phyloP scores from a whole-genome alignment of 768 basidiomycete genomes.

The Suillus subluteus region DNA sequence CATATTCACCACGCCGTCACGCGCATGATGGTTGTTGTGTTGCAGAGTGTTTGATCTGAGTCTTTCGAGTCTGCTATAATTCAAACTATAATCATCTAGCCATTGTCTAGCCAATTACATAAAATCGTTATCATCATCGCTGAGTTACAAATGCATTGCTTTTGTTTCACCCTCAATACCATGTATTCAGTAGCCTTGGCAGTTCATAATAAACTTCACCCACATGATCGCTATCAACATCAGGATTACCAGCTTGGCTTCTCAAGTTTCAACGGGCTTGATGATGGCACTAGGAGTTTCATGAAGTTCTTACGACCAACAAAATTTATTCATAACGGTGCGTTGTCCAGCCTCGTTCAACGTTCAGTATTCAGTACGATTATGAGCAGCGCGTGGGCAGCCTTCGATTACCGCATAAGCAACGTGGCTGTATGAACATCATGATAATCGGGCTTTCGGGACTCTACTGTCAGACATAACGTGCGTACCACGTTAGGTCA shows the following conservation, averaged over 20 bases:
- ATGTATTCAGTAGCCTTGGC: neutral
- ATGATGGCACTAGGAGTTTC: neutral
- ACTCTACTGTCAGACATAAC: neutral
- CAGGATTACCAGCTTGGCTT: neutral
- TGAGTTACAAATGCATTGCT: neutral
- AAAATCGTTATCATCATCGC: neutral
- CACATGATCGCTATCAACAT: neutral
- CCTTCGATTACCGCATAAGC: neutral
- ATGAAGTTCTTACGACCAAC: neutral
- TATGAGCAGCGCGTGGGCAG: neutral
- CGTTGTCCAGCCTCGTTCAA: neutral
- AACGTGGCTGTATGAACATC: neutral
- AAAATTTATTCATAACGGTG: neutral
- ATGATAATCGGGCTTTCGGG: neutral
- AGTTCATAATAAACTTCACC: neutral
- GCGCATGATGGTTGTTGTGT: neutral
- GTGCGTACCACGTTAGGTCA: neutral
- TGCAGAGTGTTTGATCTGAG: too few relatives aligned
- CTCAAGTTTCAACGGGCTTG: neutral
- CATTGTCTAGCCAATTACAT: neutral
- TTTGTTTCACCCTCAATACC: neutral
- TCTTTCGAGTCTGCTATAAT: too few relatives aligned
- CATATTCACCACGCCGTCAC: too few relatives aligned
- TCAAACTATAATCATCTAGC: neutral
- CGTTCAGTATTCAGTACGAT: neutral